phyloP scores from a whole-genome alignment of 371 early-diverging fungal genomes.

The Mucor saturninus region DNA sequence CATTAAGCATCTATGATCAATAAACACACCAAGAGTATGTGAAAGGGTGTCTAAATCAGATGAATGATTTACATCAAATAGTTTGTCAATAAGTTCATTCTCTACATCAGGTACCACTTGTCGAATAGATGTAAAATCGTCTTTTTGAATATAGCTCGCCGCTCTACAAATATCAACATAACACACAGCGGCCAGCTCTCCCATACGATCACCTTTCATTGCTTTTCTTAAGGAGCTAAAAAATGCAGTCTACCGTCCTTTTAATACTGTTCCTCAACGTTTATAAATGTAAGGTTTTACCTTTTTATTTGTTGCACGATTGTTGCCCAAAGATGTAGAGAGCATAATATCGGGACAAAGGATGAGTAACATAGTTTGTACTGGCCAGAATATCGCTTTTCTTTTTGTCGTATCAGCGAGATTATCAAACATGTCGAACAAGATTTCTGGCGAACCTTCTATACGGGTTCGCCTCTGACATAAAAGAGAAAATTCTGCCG shows the following conservation, averaged over 20 bases:
- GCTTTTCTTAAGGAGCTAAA: constrained; percentile 67
- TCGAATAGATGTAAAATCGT: constrained; percentile 60
- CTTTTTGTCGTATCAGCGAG: constrained; percentile 68
- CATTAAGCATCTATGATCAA: constrained; percentile 59
- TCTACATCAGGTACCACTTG: constrained; percentile 70
- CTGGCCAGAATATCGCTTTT: constrained; percentile 77
- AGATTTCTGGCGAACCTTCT: constrained; percentile 72
- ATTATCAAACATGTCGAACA: constrained; percentile 74
- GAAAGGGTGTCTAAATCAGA: constrained; percentile 41
- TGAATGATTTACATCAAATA: constrained; percentile 55
- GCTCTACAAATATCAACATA: constrained; percentile 79
- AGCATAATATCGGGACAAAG: constrained; percentile 74
- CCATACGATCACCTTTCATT: constrained; percentile 52
- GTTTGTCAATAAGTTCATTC: constrained; percentile 67
- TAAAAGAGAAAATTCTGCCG: constrained; percentile 68
- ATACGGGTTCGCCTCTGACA: constrained; percentile 63
- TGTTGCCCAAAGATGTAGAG: constrained; percentile 34
- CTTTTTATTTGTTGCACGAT: constrained; percentile 42
- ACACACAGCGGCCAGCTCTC: constrained; percentile 73
- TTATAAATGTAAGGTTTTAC: constrained; percentile 13
- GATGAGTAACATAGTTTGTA: constrained; percentile 74
- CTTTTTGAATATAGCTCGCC: constrained; percentile 65
- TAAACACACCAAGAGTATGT: constrained; percentile 44
- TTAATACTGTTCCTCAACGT: background rate
- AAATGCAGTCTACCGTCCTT: constrained; percentile 55